Evolutionary conservation across 2,329 filamentous ascomycete species (phyloP).

Genomic region (Sclerotinia borealis): DNA sequence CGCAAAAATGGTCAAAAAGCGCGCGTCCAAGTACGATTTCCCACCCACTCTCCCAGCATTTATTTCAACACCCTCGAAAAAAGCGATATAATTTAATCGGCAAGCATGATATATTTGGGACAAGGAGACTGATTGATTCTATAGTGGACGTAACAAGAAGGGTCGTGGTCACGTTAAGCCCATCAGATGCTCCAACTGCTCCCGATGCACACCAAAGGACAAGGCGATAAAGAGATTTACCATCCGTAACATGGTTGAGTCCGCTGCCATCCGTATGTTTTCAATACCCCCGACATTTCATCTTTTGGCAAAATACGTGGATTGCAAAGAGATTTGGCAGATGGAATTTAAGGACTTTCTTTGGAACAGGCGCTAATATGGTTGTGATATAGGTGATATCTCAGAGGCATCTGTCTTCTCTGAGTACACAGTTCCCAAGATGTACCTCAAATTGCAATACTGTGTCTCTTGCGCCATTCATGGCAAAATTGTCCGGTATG

Average conservation of each 20-base stretch:
- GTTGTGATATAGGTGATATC: slow-evolving; percentile 77
- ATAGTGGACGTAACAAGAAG: slow-evolving; percentile 98
- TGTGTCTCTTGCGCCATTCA: slow-evolving; percentile 99
- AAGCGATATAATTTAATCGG: slow-evolving; percentile 9
- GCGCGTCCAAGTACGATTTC: slow-evolving; percentile 56
- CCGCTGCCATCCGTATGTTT: slow-evolving; percentile 94
- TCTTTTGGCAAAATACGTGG: background rate
- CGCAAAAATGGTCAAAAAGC: slow-evolving; percentile 67
- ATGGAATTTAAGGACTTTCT: background rate
- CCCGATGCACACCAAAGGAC: slow-evolving; percentile 69
- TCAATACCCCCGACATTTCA: background rate
- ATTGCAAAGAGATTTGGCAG: background rate
- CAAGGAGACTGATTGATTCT: slow-evolving; percentile 13
- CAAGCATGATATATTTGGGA: background rate
- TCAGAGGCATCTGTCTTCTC: slow-evolving; percentile 98
- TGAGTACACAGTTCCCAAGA: slow-evolving; percentile 99
- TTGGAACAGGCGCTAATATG: slow-evolving; percentile 12
- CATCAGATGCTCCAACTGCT: slow-evolving; percentile 89
- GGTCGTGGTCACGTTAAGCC: slow-evolving; percentile 99
- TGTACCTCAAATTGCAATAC: slow-evolving; percentile 99
- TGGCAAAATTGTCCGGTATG: slow-evolving; percentile 99
- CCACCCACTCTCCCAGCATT: slow-evolving; percentile 8
- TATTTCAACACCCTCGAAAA: background rate
- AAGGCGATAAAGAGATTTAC: slow-evolving; percentile 99
- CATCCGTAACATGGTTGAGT: slow-evolving; percentile 99